phyloP scores from a whole-genome alignment of 768 basidiomycete genomes.

The Strobilomyces confusus region DNA sequence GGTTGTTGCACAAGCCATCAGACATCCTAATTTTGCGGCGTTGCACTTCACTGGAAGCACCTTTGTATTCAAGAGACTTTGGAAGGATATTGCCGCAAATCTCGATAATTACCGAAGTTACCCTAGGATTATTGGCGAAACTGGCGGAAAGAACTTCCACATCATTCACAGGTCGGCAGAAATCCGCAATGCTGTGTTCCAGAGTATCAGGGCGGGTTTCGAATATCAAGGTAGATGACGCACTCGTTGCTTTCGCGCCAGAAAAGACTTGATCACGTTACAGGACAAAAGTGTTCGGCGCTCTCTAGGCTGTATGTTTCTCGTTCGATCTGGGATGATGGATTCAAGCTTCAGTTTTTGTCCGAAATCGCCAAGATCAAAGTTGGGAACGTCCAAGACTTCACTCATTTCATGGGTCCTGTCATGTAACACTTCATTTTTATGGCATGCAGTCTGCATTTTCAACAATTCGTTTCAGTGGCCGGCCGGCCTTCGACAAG shows the following conservation, averaged over 20 bases:
- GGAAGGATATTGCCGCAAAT: slow-evolving; percentile 92
- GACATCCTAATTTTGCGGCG: slow-evolving; percentile 74
- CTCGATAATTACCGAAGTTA: slow-evolving; percentile 84
- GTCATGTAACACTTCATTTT: slow-evolving; percentile 64
- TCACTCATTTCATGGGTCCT: slow-evolving; percentile 88
- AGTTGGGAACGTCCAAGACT: slow-evolving; percentile 73
- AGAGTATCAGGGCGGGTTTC: slow-evolving; percentile 84
- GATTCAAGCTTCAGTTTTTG: slow-evolving; percentile 81
- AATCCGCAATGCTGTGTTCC: slow-evolving; percentile 83
- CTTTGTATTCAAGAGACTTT: slow-evolving; percentile 88
- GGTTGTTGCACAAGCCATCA: slow-evolving; percentile 83
- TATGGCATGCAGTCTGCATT: not conserved
- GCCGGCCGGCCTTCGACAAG: slow-evolving; percentile 84
- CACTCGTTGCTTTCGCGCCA: not conserved
- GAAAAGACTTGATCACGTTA: not conserved
- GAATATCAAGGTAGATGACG: slow-evolving; percentile 80
- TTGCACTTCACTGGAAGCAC: slow-evolving; percentile 98
- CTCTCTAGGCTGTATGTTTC: slow-evolving; percentile 90
- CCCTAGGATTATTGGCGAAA: slow-evolving; percentile 96
- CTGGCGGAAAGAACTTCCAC: slow-evolving; percentile 99
- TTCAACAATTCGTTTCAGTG: slow-evolving; percentile 39
- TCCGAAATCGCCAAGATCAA: slow-evolving; percentile 79
- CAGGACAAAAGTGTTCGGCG: slow-evolving; percentile 96
- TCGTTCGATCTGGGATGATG: slow-evolving; percentile 75
- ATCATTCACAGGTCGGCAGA: slow-evolving; percentile 86